Percentiles rank a stretch among this genome's conserved stretches.
These are phyloP conservation scores for Aspergillus sp. DNA, from an alignment of 2,329 filamentous ascomycete genomes.

Conservation along the genomic window DNA sequence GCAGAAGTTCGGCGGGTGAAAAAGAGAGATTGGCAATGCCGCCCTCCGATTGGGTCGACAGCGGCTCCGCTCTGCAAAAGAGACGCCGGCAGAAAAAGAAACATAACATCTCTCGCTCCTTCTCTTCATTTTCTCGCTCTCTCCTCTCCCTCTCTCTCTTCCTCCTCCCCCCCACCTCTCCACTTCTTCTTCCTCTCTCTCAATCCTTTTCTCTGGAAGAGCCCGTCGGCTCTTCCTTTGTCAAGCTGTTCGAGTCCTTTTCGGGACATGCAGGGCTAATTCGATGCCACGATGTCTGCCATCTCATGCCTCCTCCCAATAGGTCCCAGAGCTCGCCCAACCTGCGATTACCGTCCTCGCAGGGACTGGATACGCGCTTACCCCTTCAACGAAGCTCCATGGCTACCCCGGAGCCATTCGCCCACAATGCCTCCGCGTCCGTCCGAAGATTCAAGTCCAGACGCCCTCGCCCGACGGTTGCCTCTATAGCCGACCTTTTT, in stretches of 20 bases:
- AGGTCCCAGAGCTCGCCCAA: slow-evolving; percentile 52
- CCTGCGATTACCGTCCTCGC: slow-evolving; percentile 49
- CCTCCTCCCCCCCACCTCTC: neutral
- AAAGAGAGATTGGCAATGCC: slow-evolving; percentile 36
- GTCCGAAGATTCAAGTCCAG: slow-evolving; percentile 29
- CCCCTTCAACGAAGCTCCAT: slow-evolving; percentile 27
- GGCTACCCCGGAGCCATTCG: slow-evolving; percentile 27
- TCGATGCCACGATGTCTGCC: slow-evolving; percentile 58
- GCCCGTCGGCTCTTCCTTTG: slow-evolving; percentile 7
- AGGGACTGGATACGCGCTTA: slow-evolving; percentile 34
- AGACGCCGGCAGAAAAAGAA: slow-evolving; percentile 10
- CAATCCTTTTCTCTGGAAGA: neutral
- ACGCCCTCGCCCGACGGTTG: slow-evolving; percentile 29
- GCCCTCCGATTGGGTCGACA: slow-evolving; percentile 38
- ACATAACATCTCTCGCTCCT: neutral
- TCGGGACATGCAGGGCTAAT: slow-evolving; percentile 35
- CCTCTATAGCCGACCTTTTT: slow-evolving; percentile 52
- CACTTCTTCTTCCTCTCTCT: neutral
- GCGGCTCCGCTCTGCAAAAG: slow-evolving; percentile 29
- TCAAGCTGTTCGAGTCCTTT: slow-evolving; percentile 21
- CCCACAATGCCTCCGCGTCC: slow-evolving; percentile 25
- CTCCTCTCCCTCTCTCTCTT: neutral
- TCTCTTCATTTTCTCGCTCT: neutral
- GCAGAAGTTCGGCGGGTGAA: slow-evolving; percentile 23
- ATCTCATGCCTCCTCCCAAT: slow-evolving; percentile 64